phyloP scores from a whole-genome alignment of 306 rosid species.

The Acacia crassicarpa region DNA sequence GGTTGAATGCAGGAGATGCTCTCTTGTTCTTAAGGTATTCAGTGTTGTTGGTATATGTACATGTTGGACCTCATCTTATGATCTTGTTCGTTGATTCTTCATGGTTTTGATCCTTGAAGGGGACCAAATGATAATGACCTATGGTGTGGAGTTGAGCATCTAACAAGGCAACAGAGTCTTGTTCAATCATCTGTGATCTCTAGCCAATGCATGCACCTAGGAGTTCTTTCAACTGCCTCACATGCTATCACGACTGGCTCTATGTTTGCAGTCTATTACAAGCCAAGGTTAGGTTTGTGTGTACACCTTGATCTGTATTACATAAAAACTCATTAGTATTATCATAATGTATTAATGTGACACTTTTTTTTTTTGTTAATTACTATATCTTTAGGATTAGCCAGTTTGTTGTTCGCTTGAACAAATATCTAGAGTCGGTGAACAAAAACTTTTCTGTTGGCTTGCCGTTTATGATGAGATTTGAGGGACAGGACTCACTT shows the following conservation, averaged over 20 bases:
- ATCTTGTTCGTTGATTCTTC: background rate
- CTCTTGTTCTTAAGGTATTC: slow-evolving; percentile 71
- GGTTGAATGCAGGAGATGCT: slow-evolving; percentile 78
- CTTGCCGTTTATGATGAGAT: slow-evolving; percentile 78
- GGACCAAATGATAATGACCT: slow-evolving; percentile 62
- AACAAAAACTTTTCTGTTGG: slow-evolving; percentile 58
- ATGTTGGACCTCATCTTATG: background rate
- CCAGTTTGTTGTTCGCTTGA: slow-evolving; percentile 65
- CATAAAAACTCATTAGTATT: background rate
- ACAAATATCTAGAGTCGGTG: slow-evolving; percentile 65
- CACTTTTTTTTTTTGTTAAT: background rate
- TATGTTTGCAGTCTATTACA: slow-evolving; percentile 73
- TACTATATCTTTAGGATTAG: slow-evolving; percentile 48
- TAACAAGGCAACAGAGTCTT: slow-evolving; percentile 57
- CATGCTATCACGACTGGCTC: slow-evolving; percentile 67
- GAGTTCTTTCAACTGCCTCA: slow-evolving; percentile 85
- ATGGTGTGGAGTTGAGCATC: slow-evolving; percentile 74
- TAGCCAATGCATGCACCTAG: slow-evolving; percentile 85
- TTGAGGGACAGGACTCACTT: slow-evolving; percentile 77
- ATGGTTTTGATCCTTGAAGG: slow-evolving; percentile 38
- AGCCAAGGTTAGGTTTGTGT: slow-evolving; percentile 61
- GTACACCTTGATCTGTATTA: background rate
- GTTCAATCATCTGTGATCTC: slow-evolving; percentile 84
- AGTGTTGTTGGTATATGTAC: background rate
- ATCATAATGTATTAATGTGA: background rate